These are phyloP conservation scores for Prunus persica DNA, from an alignment of 306 rosid genomes.

Conservation along the genomic window Prunus_persica_NCBIv2 NC_034009.1:466501-467000, in stretches of 20 bases:
- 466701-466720: background rate
- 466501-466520: slow-evolving; percentile 22
- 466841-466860: no score
- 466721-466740: background rate
- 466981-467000: no score
- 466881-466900: background rate
- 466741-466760: background rate
- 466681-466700: slow-evolving; percentile 1
- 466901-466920: no score
- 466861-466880: no score
- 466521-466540: slow-evolving; percentile 28
- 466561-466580: slow-evolving; percentile 4
- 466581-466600: slow-evolving; percentile 7
- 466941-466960: no score
- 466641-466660: slow-evolving; percentile 27
- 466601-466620: slow-evolving; percentile 11
- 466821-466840: background rate
- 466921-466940: no score
- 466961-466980: no score
- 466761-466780: background rate
- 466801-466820: background rate
- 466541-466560: slow-evolving; percentile 25
- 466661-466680: slow-evolving; percentile 6
- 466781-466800: background rate
- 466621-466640: slow-evolving; percentile 35